These are phyloP conservation scores for Sarcomyxa edulis DNA, from an alignment of 768 basidiomycete species.

Conservation along the genomic window DNA sequence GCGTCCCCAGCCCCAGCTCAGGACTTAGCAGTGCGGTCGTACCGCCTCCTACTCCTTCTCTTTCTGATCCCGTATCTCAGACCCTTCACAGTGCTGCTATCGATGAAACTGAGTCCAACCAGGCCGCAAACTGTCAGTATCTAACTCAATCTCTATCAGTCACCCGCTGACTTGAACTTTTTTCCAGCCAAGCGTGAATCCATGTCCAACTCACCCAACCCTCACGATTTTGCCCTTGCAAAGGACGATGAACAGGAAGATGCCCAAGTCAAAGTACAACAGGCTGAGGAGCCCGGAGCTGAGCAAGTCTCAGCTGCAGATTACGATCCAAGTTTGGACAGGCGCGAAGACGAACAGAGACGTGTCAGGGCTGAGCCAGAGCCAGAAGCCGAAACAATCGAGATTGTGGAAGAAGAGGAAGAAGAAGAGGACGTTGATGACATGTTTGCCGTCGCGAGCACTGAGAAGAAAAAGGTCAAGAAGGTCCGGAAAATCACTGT, in stretches of 20 bases:
- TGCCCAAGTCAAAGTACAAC: constrained; percentile 36
- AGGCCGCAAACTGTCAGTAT: constrained; percentile 5
- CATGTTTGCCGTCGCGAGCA: constrained; percentile 77
- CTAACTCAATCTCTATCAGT: constrained; percentile 11
- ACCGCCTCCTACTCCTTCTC: constrained; percentile 53
- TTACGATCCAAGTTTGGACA: constrained; percentile 77
- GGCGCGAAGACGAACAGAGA: constrained; percentile 77
- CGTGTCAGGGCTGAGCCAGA: constrained; percentile 44
- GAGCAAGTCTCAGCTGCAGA: constrained; percentile 89
- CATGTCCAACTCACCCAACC: constrained; percentile 52
- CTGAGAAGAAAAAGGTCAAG: constrained; percentile 44
- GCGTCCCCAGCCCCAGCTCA: constrained; percentile 48
- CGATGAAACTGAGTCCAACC: constrained; percentile 15
- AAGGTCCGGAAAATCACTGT: constrained; percentile 56
- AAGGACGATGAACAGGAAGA: constrained; percentile 56
- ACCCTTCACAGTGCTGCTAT: constrained; percentile 38
- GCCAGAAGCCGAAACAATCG: constrained; percentile 37
- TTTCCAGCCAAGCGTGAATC: constrained; percentile 45
- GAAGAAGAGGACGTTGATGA: constrained; percentile 90
- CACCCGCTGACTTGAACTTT: constrained; percentile 1
- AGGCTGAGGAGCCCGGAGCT: constrained; percentile 35
- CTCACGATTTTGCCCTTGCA: constrained; percentile 58
- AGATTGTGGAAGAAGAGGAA: constrained; percentile 52
- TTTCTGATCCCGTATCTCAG: constrained; percentile 63
- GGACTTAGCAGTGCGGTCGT: constrained; percentile 71